Evolutionary conservation across 2,329 filamentous ascomycete genomes (phyloP).

Genomic region (Raffaelea deltoideospora): DNA sequence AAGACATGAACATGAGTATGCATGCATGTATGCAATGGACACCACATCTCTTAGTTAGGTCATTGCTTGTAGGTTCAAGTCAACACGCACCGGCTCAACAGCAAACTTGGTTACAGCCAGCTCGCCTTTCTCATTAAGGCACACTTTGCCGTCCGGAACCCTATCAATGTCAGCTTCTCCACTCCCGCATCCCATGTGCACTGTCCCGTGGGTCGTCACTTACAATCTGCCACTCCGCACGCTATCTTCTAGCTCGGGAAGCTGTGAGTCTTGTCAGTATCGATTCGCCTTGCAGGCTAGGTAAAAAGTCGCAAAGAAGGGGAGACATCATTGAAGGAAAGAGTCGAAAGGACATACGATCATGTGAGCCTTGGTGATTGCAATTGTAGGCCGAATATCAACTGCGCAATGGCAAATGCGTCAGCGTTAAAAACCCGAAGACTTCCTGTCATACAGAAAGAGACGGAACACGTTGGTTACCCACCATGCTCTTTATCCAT

Average conservation of each 20-base stretch:
- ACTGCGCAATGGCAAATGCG: too few relatives aligned
- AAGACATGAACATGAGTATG: neutral
- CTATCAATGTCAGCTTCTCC: conserved; percentile 14
- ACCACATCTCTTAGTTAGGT: too few relatives aligned
- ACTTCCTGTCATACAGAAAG: too few relatives aligned
- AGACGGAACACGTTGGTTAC: conserved; percentile 5
- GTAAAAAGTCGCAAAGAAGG: neutral
- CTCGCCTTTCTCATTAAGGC: conserved; percentile 72
- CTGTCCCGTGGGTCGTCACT: neutral
- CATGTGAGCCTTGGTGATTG: conserved; percentile 87
- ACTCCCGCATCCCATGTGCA: neutral
- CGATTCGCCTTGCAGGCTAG: too few relatives aligned
- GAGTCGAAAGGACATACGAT: conserved; percentile 28
- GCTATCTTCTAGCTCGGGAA: conserved; percentile 87
- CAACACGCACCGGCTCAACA: conserved; percentile 77
- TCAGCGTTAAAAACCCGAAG: too few relatives aligned
- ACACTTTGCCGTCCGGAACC: conserved; percentile 71
- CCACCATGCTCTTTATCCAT: conserved; percentile 59
- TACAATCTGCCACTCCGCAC: conserved; percentile 64
- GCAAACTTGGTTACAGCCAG: conserved; percentile 92
- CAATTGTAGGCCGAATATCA: conserved; percentile 81
- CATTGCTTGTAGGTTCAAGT: too few relatives aligned
- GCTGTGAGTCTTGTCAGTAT: conserved; percentile 18
- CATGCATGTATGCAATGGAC: neutral
- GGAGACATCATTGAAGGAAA: too few relatives aligned